Evolutionary conservation across 169 alveolate genomes (phyloP).

Genomic region (Plasmodium berghei): DNA sequence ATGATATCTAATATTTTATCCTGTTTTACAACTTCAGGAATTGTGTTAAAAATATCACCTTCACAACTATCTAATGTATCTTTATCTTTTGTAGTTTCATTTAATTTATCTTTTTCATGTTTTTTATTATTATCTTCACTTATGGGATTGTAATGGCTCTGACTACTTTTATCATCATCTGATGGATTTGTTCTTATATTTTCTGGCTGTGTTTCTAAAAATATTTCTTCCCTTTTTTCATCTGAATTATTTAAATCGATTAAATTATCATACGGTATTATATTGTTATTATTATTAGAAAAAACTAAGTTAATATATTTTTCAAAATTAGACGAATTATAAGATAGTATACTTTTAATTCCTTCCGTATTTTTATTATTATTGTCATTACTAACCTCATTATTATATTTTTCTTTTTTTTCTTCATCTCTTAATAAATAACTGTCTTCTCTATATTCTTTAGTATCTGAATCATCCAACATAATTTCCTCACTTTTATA

Average conservation of each 20-base stretch:
- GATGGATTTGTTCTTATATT: too few species aligned
- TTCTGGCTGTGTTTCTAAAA: too few species aligned
- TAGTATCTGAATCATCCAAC: not conserved
- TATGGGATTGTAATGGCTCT: not conserved
- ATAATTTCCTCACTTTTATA: not conserved
- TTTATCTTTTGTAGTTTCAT: not conserved
- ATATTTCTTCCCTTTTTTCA: not conserved
- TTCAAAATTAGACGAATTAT: conserved; percentile 55
- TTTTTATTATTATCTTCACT: not conserved
- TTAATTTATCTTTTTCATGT: conserved; percentile 2
- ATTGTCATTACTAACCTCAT: not conserved
- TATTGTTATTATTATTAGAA: conserved; percentile 7
- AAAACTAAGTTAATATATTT: conserved; percentile 50
- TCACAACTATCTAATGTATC: not conserved
- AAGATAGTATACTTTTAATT: conserved; percentile 7
- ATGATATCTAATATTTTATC: too few species aligned
- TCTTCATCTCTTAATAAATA: not conserved
- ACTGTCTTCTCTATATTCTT: not conserved
- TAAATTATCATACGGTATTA: conserved; percentile 24
- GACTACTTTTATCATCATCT: not conserved
- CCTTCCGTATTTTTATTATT: not conserved
- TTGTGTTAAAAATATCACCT: not conserved
- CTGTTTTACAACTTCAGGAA: too few species aligned
- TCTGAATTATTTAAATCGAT: conserved; percentile 26
- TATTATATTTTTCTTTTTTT: not conserved